Conservation (phyloP, 805 yeast genomes). For the Maudiozyma bulderi region DNA sequence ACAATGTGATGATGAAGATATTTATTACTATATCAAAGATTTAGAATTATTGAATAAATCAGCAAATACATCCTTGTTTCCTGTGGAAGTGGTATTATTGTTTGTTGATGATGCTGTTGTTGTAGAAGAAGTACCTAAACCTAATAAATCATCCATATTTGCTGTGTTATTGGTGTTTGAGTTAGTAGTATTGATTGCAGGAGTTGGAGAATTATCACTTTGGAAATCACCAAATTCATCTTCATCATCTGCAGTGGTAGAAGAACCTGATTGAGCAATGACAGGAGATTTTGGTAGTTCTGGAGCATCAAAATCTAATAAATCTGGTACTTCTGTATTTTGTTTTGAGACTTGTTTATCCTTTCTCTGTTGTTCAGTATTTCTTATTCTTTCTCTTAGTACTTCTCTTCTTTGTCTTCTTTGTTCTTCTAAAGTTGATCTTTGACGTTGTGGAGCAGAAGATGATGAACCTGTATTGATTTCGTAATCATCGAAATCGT, state of each 20-base stretch:
- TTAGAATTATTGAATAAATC: conserved; percentile 26
- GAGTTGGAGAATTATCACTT: conserved; percentile 16
- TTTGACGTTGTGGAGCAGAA: conserved; percentile 10
- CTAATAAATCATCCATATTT: conserved; percentile 11
- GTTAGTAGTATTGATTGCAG: conserved; percentile 4
- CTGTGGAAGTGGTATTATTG: conserved; percentile 4
- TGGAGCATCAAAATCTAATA: conserved; percentile 22
- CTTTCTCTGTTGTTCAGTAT: conserved; percentile 27
- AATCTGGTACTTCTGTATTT: conserved; percentile 21
- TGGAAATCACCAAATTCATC: conserved; percentile 33
- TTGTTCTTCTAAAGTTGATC: conserved; percentile 27
- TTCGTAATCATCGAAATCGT: conserved; percentile 6
- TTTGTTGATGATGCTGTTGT: conserved; percentile 10
- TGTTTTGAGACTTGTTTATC: conserved; percentile 13
- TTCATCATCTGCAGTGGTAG: conserved; percentile 15
- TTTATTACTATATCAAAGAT: conserved; percentile 18
- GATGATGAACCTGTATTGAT: not conserved
- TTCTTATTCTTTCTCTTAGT: conserved; percentile 28
- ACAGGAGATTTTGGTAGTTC: conserved; percentile 1
- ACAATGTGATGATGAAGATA: not conserved
- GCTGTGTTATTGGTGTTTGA: not conserved
- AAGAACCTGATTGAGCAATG: not conserved
- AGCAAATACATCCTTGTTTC: conserved; percentile 21
- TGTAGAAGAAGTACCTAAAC: conserved; percentile 7
- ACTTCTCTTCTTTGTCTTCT: conserved; percentile 31